These are phyloP conservation scores for Mycena filopes DNA, from an alignment of 768 basidiomycete species.

Conservation along the genomic window DNA sequence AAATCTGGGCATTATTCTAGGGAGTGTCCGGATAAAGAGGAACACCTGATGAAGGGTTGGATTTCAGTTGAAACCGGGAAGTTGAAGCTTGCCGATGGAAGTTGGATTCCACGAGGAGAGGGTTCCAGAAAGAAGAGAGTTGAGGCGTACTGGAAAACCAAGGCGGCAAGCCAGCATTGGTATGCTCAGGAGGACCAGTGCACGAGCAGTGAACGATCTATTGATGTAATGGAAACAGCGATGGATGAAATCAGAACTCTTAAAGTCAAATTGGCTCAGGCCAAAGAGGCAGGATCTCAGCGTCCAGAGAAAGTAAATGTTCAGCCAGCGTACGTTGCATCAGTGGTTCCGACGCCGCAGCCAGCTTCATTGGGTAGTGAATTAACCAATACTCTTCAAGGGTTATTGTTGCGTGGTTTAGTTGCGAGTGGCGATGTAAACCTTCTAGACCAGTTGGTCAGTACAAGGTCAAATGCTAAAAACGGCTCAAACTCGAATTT, in stretches of 20 bases:
- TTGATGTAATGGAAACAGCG: not conserved
- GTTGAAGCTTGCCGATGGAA: not conserved
- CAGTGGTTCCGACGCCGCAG: not conserved
- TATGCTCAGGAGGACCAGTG: not conserved
- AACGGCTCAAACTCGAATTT: not conserved
- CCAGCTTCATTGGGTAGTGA: too few species aligned
- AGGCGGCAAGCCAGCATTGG: not conserved
- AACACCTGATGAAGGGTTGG: not conserved
- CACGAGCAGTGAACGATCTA: not conserved
- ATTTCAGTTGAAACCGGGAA: not conserved
- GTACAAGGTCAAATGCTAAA: not conserved
- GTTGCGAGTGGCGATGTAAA: too few species aligned
- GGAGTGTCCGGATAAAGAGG: not conserved
- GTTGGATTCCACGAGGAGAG: not conserved
- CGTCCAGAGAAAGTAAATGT: not conserved
- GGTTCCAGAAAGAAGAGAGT: not conserved
- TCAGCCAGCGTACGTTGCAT: not conserved
- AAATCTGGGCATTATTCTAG: not conserved
- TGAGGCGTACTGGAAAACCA: not conserved
- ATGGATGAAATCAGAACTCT: not conserved
- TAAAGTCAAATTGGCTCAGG: not conserved
- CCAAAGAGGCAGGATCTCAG: not conserved
- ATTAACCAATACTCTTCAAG: too few species aligned
- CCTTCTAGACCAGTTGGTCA: too few species aligned
- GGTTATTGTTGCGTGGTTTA: too few species aligned